Evolutionary conservation across 805 yeast genomes (phyloP).

Genomic region (Naumovozyma castellii): DNA sequence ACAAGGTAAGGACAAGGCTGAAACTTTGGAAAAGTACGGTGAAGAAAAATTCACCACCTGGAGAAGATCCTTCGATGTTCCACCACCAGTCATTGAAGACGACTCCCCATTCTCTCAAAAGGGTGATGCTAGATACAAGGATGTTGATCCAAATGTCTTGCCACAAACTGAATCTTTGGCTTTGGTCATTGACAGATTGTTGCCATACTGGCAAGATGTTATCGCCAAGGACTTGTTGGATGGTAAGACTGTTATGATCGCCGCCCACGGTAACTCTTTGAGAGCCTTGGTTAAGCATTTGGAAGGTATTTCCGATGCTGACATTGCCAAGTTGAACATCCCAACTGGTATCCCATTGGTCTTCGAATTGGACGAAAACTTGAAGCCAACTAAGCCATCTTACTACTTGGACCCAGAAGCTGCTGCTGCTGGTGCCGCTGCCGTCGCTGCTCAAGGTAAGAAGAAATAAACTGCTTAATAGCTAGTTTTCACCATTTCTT

Average conservation of each 20-base stretch:
- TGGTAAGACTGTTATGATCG: slow-evolving; percentile 85
- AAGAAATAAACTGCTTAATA: slow-evolving; percentile 32
- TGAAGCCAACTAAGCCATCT: slow-evolving; percentile 85
- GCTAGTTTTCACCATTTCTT: neutral
- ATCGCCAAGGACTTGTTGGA: slow-evolving; percentile 74
- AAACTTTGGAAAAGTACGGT: slow-evolving; percentile 79
- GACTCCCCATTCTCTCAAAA: slow-evolving; percentile 74
- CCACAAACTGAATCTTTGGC: slow-evolving; percentile 93
- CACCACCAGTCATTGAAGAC: slow-evolving; percentile 83
- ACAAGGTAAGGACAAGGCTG: slow-evolving; percentile 98
- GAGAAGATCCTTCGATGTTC: slow-evolving; percentile 96
- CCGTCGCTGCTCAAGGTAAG: slow-evolving; percentile 94
- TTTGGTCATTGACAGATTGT: slow-evolving; percentile 89
- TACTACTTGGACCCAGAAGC: slow-evolving; percentile 99
- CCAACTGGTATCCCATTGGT: slow-evolving; percentile 99
- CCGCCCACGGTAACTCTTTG: slow-evolving; percentile 98
- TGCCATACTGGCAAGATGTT: slow-evolving; percentile 94
- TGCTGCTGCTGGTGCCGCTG: slow-evolving; percentile 99
- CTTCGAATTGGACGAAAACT: slow-evolving; percentile 79
- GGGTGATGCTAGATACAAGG: slow-evolving; percentile 76
- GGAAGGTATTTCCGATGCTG: slow-evolving; percentile 85
- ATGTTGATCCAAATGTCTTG: slow-evolving; percentile 74
- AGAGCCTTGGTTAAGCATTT: slow-evolving; percentile 94
- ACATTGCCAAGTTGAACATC: slow-evolving; percentile 88
- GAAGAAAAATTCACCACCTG: slow-evolving; percentile 88